Evolutionary conservation across 2,329 filamentous ascomycete genomes (phyloP), one percentile per base, ranked within the genome.

Genomic region (Gremmenia infestans): DNA sequence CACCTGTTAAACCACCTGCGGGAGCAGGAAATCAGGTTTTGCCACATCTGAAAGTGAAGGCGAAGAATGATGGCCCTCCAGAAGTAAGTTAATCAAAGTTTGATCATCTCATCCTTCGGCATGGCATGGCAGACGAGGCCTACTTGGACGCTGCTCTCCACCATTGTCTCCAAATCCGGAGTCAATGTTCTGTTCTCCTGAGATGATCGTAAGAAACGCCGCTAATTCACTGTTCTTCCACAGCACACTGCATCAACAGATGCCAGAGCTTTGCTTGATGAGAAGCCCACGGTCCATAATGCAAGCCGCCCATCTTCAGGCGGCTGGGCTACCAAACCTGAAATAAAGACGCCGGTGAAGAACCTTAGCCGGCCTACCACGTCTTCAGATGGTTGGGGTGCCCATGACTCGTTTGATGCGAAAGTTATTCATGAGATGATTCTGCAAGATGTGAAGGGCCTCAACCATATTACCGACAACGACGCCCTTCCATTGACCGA

Each of bases 401-500:
- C 28, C 9, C 9, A 32, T 12, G 11, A 32, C 2, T 32, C 28
- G 9, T 32, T 48, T 15, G 45, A 48, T 48, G 12, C 45, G 14
- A 48, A 48, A 11, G 12, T 48, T 7, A 14, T 48, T 23, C 9
- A 28, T 12, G 23, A 48, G 39, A 40, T 39, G 32, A 23, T 40
- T 12, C 19, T 50, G 15, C 19, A 40, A n/a, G 37, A 40, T 3
- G 25, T 35, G n/a, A 23, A 50, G 37, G 19, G 9, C 35, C 19
- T 50, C 35, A 7, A 39, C 9, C 11, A 23, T 22, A 32, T 48
- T 9, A 8, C 48, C 14, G 1, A 23, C 9, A 9, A 46, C 5
- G 19, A 12, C 25, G 25, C n/a, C 9, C 5, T 48, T 17, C 52
- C 49, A 5, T 48, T 58, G 39, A 58, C 53, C n/a, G 40, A 53